Percentiles rank a stretch among this genome's conserved stretches.
phyloP scores from a whole-genome alignment of 2,329 filamentous ascomycete genomes.

The Exophiala xenobiotica region DNA sequence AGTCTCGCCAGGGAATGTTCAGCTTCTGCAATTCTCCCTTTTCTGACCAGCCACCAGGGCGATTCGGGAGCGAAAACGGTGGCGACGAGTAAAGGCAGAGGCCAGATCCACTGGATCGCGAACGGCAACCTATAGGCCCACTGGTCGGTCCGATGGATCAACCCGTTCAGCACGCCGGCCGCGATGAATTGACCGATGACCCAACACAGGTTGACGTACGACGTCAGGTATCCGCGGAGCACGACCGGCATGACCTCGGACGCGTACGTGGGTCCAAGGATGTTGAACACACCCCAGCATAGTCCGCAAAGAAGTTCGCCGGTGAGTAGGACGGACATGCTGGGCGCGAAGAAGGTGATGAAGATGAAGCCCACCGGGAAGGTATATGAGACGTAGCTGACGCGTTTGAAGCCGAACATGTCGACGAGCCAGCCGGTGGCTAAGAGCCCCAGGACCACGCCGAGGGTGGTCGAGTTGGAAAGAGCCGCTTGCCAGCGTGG shows the following conservation, averaged over 20 bases:
- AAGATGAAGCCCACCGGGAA: slow-evolving; percentile 36
- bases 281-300: slow-evolving; percentile 40
- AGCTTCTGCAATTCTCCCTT: slow-evolving; percentile 47
- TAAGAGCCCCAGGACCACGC: slow-evolving; percentile 30
- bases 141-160: slow-evolving; percentile 32
- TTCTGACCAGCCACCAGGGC: slow-evolving; percentile 56
- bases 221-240: slow-evolving; percentile 37
- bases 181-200: slow-evolving; percentile 42
- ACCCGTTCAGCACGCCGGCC: slow-evolving; percentile 37
- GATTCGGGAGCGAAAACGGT: slow-evolving; percentile 44
- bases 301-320: slow-evolving; percentile 42
- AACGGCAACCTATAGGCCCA: slow-evolving; percentile 42
- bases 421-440: slow-evolving; percentile 37
- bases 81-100: slow-evolving; percentile 27
- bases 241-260: slow-evolving; percentile 40
- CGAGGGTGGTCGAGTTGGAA: slow-evolving; percentile 35
- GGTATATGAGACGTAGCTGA: slow-evolving; percentile 31
- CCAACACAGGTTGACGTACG: slow-evolving; percentile 43
- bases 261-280: slow-evolving; percentile 39
- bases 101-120: slow-evolving; percentile 37
- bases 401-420: slow-evolving; percentile 44
- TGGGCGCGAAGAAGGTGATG: slow-evolving; percentile 43
- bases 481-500: slow-evolving; percentile 47
- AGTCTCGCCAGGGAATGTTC: slow-evolving; percentile 45
- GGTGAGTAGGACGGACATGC: slow-evolving; percentile 36